Percentiles rank a stretch among this genome's conserved stretches.
Evolutionary conservation across 2,329 filamentous ascomycete species (phyloP).

Genomic region (Colletotrichum orchidophilum): DNA sequence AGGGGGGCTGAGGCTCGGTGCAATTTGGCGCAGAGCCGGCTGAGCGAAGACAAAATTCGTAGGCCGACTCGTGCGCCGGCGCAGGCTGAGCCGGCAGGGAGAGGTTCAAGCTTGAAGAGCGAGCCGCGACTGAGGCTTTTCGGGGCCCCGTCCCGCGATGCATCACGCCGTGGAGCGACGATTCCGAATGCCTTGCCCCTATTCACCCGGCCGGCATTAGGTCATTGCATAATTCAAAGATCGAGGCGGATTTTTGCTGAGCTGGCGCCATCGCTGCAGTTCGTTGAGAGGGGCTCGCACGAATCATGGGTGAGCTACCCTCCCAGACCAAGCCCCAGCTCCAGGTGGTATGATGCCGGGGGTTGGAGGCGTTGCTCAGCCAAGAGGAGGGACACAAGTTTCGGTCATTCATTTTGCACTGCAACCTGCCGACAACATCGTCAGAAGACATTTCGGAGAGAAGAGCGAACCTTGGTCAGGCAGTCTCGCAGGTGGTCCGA

Average conservation of each 20-base stretch:
- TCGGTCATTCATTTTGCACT: neutral
- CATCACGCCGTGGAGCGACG: neutral
- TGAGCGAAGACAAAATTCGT: slow-evolving; percentile 19
- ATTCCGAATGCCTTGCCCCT: slow-evolving; percentile 14
- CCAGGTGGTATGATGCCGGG: neutral
- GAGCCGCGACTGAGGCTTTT: neutral
- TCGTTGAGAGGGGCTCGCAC: slow-evolving; percentile 7
- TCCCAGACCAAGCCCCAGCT: slow-evolving; percentile 7
- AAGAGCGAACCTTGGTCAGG: neutral
- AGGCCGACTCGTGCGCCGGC: slow-evolving; percentile 14
- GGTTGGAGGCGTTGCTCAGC: neutral
- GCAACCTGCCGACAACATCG: neutral
- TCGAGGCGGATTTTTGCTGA: neutral
- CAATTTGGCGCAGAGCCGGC: slow-evolving; percentile 30
- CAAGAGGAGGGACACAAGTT: slow-evolving; percentile 17
- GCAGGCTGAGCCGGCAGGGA: slow-evolving; percentile 14
- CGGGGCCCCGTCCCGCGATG: neutral
- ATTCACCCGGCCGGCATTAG: neutral
- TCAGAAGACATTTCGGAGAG: slow-evolving; percentile 1
- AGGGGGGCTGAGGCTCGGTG: slow-evolving; percentile 29
- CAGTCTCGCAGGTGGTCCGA: neutral
- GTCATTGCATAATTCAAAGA: slow-evolving; percentile 1
- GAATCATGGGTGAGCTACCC: neutral
- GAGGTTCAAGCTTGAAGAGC: slow-evolving; percentile 1
- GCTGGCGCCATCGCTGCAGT: slow-evolving; percentile 5